A percentile compares a stretch with the other conserved stretches of the same genome.
phyloP scores from a whole-genome alignment of 73 alveolate genomes.

The Halteria grandinella region DNA sequence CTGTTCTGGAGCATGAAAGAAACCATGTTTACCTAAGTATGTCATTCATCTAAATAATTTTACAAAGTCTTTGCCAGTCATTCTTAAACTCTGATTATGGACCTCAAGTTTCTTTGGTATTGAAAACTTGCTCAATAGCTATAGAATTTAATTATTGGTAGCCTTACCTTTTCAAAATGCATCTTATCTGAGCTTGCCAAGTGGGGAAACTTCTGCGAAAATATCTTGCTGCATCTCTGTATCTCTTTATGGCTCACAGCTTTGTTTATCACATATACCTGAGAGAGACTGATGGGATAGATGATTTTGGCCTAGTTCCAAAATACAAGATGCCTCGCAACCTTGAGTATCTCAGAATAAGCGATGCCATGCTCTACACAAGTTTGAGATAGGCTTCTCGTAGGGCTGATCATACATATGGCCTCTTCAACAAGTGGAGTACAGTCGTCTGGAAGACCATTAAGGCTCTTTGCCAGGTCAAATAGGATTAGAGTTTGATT shows the following conservation, averaged over 20 bases:
- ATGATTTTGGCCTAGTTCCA: conserved; percentile 39
- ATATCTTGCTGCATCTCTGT: background rate
- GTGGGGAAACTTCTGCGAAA: no score
- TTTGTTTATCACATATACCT: conserved; percentile 7
- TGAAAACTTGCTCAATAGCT: conserved; percentile 25
- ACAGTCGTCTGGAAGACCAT: conserved; percentile 35
- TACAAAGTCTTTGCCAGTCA: conserved; percentile 48
- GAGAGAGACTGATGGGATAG: conserved; percentile 15
- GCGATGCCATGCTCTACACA: conserved; percentile 27
- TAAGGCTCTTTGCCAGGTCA: background rate
- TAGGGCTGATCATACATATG: conserved; percentile 4
- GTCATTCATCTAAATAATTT: background rate
- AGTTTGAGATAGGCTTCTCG: conserved; percentile 1
- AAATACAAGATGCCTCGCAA: conserved; percentile 23
- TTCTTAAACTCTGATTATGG: background rate
- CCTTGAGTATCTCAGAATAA: conserved; percentile 17
- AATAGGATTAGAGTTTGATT: conserved; percentile 22
- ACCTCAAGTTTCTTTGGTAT: conserved; percentile 10
- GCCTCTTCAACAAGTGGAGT: background rate
- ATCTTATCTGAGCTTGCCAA: no score
- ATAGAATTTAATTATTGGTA: background rate
- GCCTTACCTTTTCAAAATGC: no score
- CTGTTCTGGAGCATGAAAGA: conserved; percentile 4
- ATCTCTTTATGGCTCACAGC: no score
- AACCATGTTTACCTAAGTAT: conserved; percentile 27